Evolutionary conservation across 805 yeast genomes (phyloP), one percentile per base, ranked within the genome.

Genomic region (Kluyveromyces dobzhanskii): DNA sequence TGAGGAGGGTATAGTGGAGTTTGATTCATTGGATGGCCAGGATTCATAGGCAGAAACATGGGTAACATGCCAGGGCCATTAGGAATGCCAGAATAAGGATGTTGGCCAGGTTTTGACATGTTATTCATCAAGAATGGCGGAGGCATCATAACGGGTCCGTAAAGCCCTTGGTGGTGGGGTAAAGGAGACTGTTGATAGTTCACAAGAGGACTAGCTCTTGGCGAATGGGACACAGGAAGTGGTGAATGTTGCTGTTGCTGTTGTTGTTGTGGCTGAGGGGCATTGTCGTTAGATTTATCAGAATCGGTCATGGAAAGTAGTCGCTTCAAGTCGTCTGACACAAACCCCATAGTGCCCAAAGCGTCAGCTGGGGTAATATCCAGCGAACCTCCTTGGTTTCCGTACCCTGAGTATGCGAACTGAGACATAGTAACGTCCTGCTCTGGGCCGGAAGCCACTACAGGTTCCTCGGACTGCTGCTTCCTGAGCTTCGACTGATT

Each of bases 211-310:
- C 30, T 27, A 7, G 11, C 5, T 13, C 13, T 27, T 17, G 32
- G 32, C 5, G 32, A 14, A 10, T 30, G 5, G n/a, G 30, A n/a
- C 18, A 30, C 18, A 30, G 32, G 21, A 4, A 14, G n/a, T 16
- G 21, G 18, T 10, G 12, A 28, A 10, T 12, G 17, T 14, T 12
- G 17, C 17, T 28, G 31, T 8, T 10, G 17, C 50, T 35, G 40
- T 43, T 50, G 40, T 54, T 54, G 39, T 47, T 56, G 25, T 27
- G n/a, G 16, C 18, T 14, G 17, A 3, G 29, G 4, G 12, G 29
- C 10, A n/a, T n/a, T 32, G 18, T 16, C 12, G 4, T 19, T 11
- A 3, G 4, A 18, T 26, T 26, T 34, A 9, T 17, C 12, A 3
- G 21, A 24, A n/a, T 34, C 37, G 5, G 37, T 4, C 30, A 25